Evolutionary conservation across 805 yeast genomes (phyloP), one percentile per base, ranked within the genome.

Genomic region (Suhomyces sp.): DNA sequence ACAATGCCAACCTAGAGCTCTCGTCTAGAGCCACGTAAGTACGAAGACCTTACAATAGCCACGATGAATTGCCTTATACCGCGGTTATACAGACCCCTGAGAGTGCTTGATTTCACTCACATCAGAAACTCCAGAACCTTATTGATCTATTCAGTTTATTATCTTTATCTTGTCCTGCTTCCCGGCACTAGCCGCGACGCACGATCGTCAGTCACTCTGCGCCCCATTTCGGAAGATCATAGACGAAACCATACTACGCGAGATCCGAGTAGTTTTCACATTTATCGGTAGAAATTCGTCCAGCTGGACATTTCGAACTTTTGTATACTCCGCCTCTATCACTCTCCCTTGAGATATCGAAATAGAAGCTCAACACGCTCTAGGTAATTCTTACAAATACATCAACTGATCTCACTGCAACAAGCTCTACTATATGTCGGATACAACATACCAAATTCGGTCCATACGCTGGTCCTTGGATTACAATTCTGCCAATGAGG

Each of bases 391-490:
- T 43, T 4, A 17, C n/a, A 25, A 15, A 22, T 43, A 20, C 45
- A 19, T 19, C 41, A 17, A 37, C 41, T 19, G 13, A 10, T 37
- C 21, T 10, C 13, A 37, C 41, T 12, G 21, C 33, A 24, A 43
- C 15, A n/a, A 4, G 4, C 46, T 13, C 24, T 41, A n/a, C 44
- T 19, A 19, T 19, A 44, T 44, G 47, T 15, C 47, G 8, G 21
- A 17, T 44, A 24, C 39, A n/a, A 29, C 19, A 15, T 51, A 53
- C 44, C 53, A 59, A n/a, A 67, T 69, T 21, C 61, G 65, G 49
- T 44, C 53, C 31, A 60, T 72, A 27, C 50, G 53, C 25, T 73
- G 76, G 77, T 66, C 73, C 27, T 47, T 57, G 44, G 60, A 54
- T 44, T 57, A 57, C 47, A 43, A 51, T 25, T 46, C 55, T 25